Evolutionary conservation across 192 early-diverging fungal genomes (phyloP).

Genomic region (Irineochytrium annulatum): DNA sequence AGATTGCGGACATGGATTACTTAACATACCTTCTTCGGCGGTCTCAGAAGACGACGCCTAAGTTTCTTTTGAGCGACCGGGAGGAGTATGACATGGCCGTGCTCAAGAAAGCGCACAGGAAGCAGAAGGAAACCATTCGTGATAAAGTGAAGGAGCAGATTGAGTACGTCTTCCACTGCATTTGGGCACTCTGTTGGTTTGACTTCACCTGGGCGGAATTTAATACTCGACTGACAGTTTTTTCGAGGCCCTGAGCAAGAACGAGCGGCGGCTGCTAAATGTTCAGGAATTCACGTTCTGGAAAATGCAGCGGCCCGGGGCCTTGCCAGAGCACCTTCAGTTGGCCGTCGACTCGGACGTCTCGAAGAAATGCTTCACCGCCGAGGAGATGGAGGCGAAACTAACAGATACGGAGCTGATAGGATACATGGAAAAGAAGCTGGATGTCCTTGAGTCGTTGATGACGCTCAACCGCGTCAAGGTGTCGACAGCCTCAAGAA

Average conservation of each 20-base stretch:
- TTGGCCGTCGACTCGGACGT: no score
- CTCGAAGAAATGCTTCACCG: no score
- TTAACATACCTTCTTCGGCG: slow-evolving; percentile 35
- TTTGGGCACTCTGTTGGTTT: not conserved
- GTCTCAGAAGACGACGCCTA: slow-evolving; percentile 15
- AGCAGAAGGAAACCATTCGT: slow-evolving; percentile 31
- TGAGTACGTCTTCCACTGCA: slow-evolving; percentile 11
- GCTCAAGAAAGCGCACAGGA: slow-evolving; percentile 22
- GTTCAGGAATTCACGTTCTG: slow-evolving; percentile 41
- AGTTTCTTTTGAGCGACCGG: slow-evolving; percentile 28
- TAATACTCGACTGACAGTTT: not conserved
- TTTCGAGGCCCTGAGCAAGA: slow-evolving; percentile 22
- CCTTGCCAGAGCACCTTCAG: no score
- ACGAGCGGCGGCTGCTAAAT: slow-evolving; percentile 25
- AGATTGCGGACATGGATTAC: slow-evolving; percentile 26
- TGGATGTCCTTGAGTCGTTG: slow-evolving; percentile 17
- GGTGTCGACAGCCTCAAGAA: slow-evolving; percentile 28
- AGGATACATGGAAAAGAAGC: slow-evolving; percentile 26
- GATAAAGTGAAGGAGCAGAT: slow-evolving; percentile 21
- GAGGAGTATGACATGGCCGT: slow-evolving; percentile 29
- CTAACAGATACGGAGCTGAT: slow-evolving; percentile 20
- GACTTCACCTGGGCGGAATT: not conserved
- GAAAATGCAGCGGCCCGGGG: slow-evolving; percentile 29
- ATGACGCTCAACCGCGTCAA: slow-evolving; percentile 29
- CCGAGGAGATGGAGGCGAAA: slow-evolving; percentile 19